Evolutionary conservation across 2,329 filamentous ascomycete species (phyloP), one percentile per base, ranked within the genome.

Genomic region (Monilinia fructigena): DNA sequence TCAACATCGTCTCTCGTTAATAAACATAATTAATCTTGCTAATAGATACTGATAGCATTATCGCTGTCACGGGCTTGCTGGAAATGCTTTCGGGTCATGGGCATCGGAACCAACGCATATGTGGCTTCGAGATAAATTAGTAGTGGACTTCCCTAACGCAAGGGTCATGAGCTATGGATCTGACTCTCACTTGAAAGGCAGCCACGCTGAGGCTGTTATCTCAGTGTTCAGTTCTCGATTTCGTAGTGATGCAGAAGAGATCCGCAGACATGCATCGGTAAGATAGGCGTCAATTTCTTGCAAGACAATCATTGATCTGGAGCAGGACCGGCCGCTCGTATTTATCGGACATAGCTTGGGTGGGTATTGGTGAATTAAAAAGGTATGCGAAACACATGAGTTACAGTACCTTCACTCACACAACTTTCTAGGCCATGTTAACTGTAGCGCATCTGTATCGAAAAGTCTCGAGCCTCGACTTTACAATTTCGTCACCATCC

Each of bases 1-100:
- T 61, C 58, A 12, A 50, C 58, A 61, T 26, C 12, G 18, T 48
- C 31, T 7, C 31, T 26, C n/a, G 2, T 38, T 23, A 40, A 20
- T 20, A 23, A n/a, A n/a, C n/a, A 20, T 26, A n/a, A 1, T 48
- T 40, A 4, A 20, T 38, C 45, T 38, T 61, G 38, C 55, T 61
- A 20, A 66, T 23, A 2, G 61, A 26, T 20, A 16, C 7, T 38
- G 23, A 26, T 53, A 69, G 65, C 16, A 62, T 69, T n/a, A 74
- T 81, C 38, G 79, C 79, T 7, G 77, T 81, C 42, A 79, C 70
- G 78, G 79, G 20, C 75, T 80, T 18, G 78, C 78, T 68, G 78
- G 78, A 18, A 69, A 80, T 66, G 74, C 76, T 7, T 73, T 74
- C 38, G 72, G 72, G 38, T 79, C 79, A 55, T 81, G 78, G 78